Conservation (phyloP, 1,284 basidiomycete genomes). For the Cerrena zonata region DNA sequence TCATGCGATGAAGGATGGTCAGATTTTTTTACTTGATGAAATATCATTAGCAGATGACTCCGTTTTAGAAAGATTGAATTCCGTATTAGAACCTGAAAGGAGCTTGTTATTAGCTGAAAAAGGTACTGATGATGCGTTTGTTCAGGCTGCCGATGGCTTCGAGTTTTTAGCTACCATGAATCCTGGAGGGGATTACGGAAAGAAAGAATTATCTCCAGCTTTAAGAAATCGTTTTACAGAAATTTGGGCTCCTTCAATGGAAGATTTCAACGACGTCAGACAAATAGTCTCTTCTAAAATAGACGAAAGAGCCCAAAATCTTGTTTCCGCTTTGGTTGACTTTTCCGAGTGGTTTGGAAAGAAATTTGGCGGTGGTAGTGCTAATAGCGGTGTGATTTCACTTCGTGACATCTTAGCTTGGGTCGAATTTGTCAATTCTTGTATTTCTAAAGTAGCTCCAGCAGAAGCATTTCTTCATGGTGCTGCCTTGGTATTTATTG, state of each 20-base stretch:
- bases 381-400: no score
- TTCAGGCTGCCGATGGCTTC: conserved; percentile 68
- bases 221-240: conserved; percentile 98
- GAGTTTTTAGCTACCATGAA: conserved; percentile 98
- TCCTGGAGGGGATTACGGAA: conserved; percentile 97
- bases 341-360: conserved; percentile 80
- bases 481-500: conserved; percentile 69
- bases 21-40: conserved; percentile 90
- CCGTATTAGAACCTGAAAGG: conserved; percentile 87
- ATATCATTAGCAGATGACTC: conserved; percentile 98
- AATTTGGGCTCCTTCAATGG: conserved; percentile 93
- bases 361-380: conserved; percentile 60
- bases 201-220: conserved; percentile 97
- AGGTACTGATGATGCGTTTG: conserved; percentile 67
- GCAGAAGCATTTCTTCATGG: conserved; percentile 28
- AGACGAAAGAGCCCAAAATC: conserved; percentile 59
- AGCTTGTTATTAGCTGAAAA: conserved; percentile 91
- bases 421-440: conserved; percentile 80
- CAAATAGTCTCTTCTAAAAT: conserved; percentile 77
- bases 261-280: conserved; percentile 69
- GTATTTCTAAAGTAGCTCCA: conserved; percentile 36
- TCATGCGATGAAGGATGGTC: conserved; percentile 83
- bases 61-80: conserved; percentile 94
- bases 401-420: conserved; percentile 94
- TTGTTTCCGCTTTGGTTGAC: conserved; percentile 63